Evolutionary conservation across 208 protist species (phyloP).

Genomic region (Trypanosoma caninum): DNA sequence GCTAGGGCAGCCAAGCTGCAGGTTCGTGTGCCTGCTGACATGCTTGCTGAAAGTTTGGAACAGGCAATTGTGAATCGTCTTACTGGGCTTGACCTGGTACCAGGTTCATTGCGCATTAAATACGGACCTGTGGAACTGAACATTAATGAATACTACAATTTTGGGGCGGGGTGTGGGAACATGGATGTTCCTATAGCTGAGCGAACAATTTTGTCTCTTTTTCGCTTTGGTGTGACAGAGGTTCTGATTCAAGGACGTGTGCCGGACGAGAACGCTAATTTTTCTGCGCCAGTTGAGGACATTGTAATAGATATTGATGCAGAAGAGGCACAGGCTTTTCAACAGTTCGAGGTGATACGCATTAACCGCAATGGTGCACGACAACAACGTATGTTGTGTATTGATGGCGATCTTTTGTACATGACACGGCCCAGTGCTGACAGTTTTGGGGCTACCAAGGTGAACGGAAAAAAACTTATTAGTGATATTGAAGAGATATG

Average conservation of each 20-base stretch:
- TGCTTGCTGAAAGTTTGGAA: conserved; percentile 76
- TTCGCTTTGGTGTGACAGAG: conserved; percentile 80
- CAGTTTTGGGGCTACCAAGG: conserved; percentile 29
- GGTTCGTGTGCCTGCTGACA: conserved; percentile 72
- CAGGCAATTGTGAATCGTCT: conserved; percentile 52
- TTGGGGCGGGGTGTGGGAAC: conserved; percentile 74
- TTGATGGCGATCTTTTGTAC: conserved; percentile 84
- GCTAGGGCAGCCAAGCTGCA: conserved; percentile 53
- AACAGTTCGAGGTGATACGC: conserved; percentile 85
- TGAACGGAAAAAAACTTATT: conserved; percentile 60
- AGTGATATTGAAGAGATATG: conserved; percentile 77
- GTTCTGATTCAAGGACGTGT: conserved; percentile 71
- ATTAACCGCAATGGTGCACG: conserved; percentile 76
- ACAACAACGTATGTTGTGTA: conserved; percentile 75
- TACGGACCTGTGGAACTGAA: conserved; percentile 83
- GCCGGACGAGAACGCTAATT: conserved; percentile 43
- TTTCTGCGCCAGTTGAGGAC: conserved; percentile 37
- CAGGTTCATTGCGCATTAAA: conserved; percentile 77
- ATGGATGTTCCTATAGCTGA: conserved; percentile 77
- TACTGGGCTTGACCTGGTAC: conserved; percentile 60
- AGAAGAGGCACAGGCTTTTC: conserved; percentile 70
- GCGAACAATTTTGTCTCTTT: conserved; percentile 75
- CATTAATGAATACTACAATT: conserved; percentile 86
- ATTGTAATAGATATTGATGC: conserved; percentile 77
- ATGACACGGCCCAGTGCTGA: conserved; percentile 63